Percentiles rank a stretch among this genome's conserved stretches.
These are phyloP conservation scores for Aegle marmelos DNA, from an alignment of 345 rosid genomes.

Conservation along the genomic window DNA sequence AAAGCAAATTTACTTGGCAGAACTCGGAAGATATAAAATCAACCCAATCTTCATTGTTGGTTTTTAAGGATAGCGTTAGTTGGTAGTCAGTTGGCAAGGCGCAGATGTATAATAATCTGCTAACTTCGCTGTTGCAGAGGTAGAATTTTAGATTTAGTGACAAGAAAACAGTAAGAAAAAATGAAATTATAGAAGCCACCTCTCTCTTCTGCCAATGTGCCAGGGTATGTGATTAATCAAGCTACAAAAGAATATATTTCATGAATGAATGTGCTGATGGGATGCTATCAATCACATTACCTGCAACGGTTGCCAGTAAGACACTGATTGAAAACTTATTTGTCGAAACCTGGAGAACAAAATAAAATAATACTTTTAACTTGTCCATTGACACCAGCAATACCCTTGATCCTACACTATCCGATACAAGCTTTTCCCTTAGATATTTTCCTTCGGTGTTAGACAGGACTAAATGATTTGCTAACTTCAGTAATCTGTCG, in stretches of 20 bases:
- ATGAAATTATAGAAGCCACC: not conserved
- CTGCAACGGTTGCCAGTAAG: not conserved
- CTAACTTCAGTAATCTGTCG: not conserved
- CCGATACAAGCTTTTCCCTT: not conserved
- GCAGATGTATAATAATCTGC: not conserved
- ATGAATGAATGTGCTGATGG: not conserved
- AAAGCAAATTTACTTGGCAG: not conserved
- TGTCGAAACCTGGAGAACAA: not conserved
- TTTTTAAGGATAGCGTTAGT: not conserved
- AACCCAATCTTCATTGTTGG: not conserved
- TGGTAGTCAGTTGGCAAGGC: not conserved
- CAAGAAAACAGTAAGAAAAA: not conserved
- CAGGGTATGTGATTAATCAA: not conserved
- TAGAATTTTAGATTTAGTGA: not conserved
- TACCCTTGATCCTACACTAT: not conserved
- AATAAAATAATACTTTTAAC: not conserved
- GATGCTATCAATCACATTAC: not conserved
- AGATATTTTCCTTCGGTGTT: not conserved
- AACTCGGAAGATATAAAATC: not conserved
- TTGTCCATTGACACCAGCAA: conserved; percentile 1
- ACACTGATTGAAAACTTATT: not conserved
- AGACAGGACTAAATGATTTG: not conserved
- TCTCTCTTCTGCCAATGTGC: not conserved
- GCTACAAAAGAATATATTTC: not conserved
- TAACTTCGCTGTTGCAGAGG: not conserved